Conservation (phyloP, 805 yeast species). For the Isabelozyma heimii region DNA sequence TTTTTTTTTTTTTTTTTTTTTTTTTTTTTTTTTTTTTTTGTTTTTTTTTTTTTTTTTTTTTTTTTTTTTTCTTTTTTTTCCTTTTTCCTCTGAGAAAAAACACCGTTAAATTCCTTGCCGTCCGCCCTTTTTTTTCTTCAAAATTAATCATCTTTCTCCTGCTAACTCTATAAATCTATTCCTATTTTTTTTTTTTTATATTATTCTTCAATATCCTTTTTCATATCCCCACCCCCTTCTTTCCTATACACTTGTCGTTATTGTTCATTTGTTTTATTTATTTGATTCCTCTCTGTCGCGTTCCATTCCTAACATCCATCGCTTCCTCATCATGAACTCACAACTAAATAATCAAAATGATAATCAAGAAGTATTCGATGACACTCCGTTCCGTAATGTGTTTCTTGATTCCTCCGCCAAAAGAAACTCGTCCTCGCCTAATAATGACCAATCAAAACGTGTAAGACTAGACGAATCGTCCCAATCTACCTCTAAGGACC, state of each 20-base stretch:
- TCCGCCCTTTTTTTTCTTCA: not conserved
- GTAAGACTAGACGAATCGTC: slow-evolving; percentile 11
- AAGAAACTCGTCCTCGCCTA: slow-evolving; percentile 15
- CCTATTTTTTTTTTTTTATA: not conserved
- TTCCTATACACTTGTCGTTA: not conserved
- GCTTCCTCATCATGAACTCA: slow-evolving; percentile 19
- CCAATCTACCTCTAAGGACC: slow-evolving; percentile 4
- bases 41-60: no score
- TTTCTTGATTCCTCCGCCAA: slow-evolving; percentile 24
- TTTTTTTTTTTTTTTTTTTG: no score
- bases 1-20: no score
- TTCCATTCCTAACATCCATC: not conserved
- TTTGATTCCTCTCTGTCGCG: not conserved
- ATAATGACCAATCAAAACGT: slow-evolving; percentile 16
- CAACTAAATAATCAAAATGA: slow-evolving; percentile 29
- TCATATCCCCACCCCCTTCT: not conserved
- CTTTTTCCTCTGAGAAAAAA: not conserved
- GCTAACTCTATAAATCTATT: slow-evolving; percentile 4
- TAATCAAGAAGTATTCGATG: slow-evolving; percentile 30
- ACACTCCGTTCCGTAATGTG: slow-evolving; percentile 27
- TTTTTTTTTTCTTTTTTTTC: no score
- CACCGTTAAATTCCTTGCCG: not conserved
- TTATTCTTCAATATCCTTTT: not conserved
- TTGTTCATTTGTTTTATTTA: not conserved
- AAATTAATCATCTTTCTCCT: slow-evolving; percentile 2